These are phyloP conservation scores for Aspergillus sp. DNA, from an alignment of 2,329 filamentous ascomycete species.

Conservation along the genomic window DNA sequence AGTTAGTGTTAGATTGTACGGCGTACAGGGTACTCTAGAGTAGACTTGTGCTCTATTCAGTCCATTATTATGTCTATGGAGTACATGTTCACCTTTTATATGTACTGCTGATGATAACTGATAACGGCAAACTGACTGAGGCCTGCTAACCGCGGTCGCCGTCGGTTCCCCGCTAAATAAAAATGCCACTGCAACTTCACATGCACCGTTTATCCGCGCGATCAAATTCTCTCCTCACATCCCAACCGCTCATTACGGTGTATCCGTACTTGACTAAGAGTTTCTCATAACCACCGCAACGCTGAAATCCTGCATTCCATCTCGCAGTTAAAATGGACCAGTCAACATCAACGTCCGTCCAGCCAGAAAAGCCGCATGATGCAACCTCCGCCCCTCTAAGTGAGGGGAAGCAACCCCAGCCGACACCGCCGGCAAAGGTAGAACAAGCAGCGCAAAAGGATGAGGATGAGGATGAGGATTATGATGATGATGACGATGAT, in stretches of 20 bases:
- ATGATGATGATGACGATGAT: constrained; percentile 3
- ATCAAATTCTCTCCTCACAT: not conserved
- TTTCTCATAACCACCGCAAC: not conserved
- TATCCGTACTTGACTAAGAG: not conserved
- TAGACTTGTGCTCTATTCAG: too few species aligned
- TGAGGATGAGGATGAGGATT: not conserved
- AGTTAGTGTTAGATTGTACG: too few species aligned
- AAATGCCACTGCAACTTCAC: constrained; percentile 12
- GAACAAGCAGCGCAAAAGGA: too few species aligned
- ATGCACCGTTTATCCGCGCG: constrained; percentile 10
- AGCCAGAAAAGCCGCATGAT: not conserved
- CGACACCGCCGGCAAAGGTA: not conserved
- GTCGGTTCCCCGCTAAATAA: constrained; percentile 20
- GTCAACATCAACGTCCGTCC: not conserved
- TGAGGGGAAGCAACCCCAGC: not conserved
- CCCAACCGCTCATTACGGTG: not conserved
- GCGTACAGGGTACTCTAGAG: too few species aligned
- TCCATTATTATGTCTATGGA: too few species aligned
- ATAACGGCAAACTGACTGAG: too few species aligned
- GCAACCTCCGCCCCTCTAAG: not conserved
- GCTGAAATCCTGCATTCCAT: not conserved
- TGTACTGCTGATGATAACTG: not conserved
- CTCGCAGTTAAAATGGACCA: not conserved
- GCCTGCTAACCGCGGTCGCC: constrained; percentile 8
- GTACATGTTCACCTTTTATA: not conserved